phyloP scores from a whole-genome alignment of 768 basidiomycete genomes.

The Hemileccinum rubropunctum region DNA sequence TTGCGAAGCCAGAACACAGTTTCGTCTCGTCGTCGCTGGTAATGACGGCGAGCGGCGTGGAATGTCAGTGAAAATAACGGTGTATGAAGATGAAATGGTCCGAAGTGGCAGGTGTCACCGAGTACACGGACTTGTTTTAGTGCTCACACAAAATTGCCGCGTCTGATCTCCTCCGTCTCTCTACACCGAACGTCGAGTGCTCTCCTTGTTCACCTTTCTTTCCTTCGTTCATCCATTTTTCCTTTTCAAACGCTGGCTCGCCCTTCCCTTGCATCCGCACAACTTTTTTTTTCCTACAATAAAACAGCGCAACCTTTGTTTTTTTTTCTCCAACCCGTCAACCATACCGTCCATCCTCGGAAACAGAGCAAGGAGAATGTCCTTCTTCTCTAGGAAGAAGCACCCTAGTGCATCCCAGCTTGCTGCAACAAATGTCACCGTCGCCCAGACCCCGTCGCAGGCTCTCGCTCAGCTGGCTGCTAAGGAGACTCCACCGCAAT shows the following conservation, averaged over 20 bases:
- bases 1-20: not conserved
- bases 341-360: slow-evolving; percentile 70
- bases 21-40: slow-evolving; percentile 1
- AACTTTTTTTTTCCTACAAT: slow-evolving; percentile 10
- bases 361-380: slow-evolving; percentile 72
- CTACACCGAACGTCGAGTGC: slow-evolving; percentile 8
- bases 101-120: not conserved
- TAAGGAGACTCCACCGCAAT: slow-evolving; percentile 28
- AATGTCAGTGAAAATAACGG: slow-evolving; percentile 6
- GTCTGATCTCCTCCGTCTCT: not conserved
- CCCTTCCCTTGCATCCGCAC: slow-evolving; percentile 5
- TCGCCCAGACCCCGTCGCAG: slow-evolving; percentile 64
- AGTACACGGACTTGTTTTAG: not conserved
- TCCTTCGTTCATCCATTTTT: slow-evolving; percentile 12
- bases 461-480: slow-evolving; percentile 58
- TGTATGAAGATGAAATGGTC: slow-evolving; percentile 2
- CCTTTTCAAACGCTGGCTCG: slow-evolving; percentile 25
- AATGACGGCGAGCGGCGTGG: slow-evolving; percentile 10
- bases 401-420: slow-evolving; percentile 50
- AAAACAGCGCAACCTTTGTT: slow-evolving; percentile 9
- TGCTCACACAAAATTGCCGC: slow-evolving; percentile 13
- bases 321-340: slow-evolving; percentile 32
- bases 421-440: slow-evolving; percentile 45
- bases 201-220: not conserved
- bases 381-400: slow-evolving; percentile 92